phyloP scores from a whole-genome alignment of 108 stramenopile genomes.

The Aurantiochytrium sp. region DNA sequence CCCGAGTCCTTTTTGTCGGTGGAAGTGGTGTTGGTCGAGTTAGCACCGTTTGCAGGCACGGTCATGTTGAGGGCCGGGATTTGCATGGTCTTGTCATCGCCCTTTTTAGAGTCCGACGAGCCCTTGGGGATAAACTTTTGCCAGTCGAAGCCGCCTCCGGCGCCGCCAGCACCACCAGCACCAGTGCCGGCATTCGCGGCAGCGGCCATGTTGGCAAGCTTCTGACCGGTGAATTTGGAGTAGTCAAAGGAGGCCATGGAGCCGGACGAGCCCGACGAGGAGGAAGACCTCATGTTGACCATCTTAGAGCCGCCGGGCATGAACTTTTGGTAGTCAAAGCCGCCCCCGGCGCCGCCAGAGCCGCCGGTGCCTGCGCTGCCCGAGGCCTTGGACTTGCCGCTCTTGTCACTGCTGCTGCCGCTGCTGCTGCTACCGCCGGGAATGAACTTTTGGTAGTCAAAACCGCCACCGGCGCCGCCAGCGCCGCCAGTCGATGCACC shows the following conservation, averaged over 20 bases:
- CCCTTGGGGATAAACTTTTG: neutral
- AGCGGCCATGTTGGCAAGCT: neutral
- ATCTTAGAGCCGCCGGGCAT: neutral
- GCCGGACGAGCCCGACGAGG: too few relatives aligned
- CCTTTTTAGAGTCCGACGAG: neutral
- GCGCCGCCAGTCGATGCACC: neutral
- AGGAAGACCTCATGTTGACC: neutral
- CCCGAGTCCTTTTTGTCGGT: neutral
- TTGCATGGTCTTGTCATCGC: neutral
- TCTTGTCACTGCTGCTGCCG: neutral
- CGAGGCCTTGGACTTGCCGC: neutral
- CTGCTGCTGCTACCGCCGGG: neutral
- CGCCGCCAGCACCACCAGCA: neutral
- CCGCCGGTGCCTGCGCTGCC: neutral
- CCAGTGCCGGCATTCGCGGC: neutral
- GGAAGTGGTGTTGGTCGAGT: neutral
- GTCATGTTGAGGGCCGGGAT: neutral
- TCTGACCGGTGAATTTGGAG: slow-evolving; percentile 6
- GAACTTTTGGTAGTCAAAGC: neutral
- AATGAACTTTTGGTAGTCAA: slow-evolving; percentile 9
- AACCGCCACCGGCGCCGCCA: neutral
- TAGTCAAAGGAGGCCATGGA: neutral
- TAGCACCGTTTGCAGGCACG: neutral
- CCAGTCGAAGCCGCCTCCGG: neutral
- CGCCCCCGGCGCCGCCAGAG: neutral